Evolutionary conservation across 495 filamentous ascomycete genomes (phyloP), one percentile per base, ranked within the genome.

Genomic region (Penicillium argentinense): DNA sequence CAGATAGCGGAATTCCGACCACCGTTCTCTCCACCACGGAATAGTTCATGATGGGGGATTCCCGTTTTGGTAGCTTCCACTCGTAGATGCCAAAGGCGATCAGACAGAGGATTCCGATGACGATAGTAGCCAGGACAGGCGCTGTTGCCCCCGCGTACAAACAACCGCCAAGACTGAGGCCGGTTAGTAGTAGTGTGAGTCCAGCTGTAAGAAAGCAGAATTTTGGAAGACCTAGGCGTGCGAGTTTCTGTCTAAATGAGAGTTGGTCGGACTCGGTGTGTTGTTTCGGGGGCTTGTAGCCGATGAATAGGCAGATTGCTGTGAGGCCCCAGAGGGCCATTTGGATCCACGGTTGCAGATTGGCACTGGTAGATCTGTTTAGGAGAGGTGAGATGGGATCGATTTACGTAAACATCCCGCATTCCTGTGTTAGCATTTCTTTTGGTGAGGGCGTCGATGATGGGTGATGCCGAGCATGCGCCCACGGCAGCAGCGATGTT

Each of bases 311-410:
- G 12, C 48, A 19, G 18, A 45, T 45, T 24, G 48, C 48, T 4
- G 48, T 45, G 14, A 51, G 5, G 25, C 48, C 48, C 48, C 48
- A 51, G 11, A 51, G 27, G 5, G 33, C 41, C 48, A 51, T 51
- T 34, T 51, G 41, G 41, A 51, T 25, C 48, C 48, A 51, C 48
- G 43, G 3, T 3, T 25, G 0, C 8, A 12, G 21, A 14, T 33
- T 16, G 17, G 30, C 13, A 13, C 8, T 2, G 13, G 13, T 0
- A 14, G 4, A 4, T 14, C 1, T 13, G 2, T 33, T 2, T 33
- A 33, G 0, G n/a, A n/a, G n/a, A n/a, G n/a, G n/a, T n/a, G n/a
- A n/a, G n/a, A n/a, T 22, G 24, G 11, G 18, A 19, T 9, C 7
- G 2, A 13, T 36, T 12, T 40, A 29, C 45, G 33, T 47, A 47